Evolutionary conservation across 768 basidiomycete species (phyloP), one percentile per base, ranked within the genome.

Genomic region (Dioszegia crocea): DNA sequence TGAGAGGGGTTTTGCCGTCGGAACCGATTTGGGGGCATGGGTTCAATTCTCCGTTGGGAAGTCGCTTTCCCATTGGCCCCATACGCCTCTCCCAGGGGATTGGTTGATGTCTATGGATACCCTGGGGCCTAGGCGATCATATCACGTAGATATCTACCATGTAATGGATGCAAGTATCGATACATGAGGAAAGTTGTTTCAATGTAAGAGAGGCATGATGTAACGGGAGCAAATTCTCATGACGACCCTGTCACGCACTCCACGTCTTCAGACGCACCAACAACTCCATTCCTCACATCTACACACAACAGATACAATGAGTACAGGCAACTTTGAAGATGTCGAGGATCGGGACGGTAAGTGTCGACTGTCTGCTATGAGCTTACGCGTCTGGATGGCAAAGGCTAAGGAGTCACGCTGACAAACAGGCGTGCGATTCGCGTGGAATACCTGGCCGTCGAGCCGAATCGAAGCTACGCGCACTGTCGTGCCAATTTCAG

Each of bases 401-500:
- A 45, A 54, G 24, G n/a, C 44, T 45, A 12, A 33, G 33, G 33
- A 33, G 33, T 6, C 6, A 33, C 14, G 33, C 33, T 33, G n/a
- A n/a, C n/a, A 33, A 33, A 44, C 63, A 96, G 92, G 94, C 66
- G 86, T 97, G 45, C 85, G 94, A 56, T 83, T 98, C 65, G 94
- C 93, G 46, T 98, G 94, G 96, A 99, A 99, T 78, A 90, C 93
- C 59, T 99, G 91, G 91, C 92, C 93, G 2, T 93, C 92, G 33
- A 93, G 91, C 60, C 86, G 96, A 69, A 94, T 98, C 77, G 96
- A 99, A 80, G 91, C 94, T 14, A 98, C 93, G 36, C 84, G 94
- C 68, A 97, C 91, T 4, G 94, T 99, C 39, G 94, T 98, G 6
- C 96, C 96, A 59, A 96, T 99, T 71, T 87, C 94, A n/a, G 91